Evolutionary conservation across 768 basidiomycete genomes (phyloP), one percentile per base, ranked within the genome.

Genomic region (Tylopilus rubrobrunneus): DNA sequence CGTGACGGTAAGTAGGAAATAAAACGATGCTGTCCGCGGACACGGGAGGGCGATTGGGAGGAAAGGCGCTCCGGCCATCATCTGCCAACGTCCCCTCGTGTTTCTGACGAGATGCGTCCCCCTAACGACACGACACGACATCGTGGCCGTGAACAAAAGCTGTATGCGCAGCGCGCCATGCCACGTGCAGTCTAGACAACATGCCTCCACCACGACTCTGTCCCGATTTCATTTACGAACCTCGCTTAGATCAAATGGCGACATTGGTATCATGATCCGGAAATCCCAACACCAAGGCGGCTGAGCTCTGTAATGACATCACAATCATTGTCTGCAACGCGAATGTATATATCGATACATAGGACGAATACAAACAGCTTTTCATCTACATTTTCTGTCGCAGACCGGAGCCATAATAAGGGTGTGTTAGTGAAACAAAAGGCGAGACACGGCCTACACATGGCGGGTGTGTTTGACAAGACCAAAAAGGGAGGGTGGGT

Each of bases 211-310:
- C 39, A 40, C 39, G 39, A 19, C 37, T 40, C 15, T 17, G 36
- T 6, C 17, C 15, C 11, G 36, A 37, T 37, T 37, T 37, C 36
- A 37, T 36, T 36, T 37, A 37, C 3, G 3, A 17, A 37, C 7
- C 0, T 37, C 36, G 36, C 36, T 37, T 37, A 37, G 36, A 17
- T 37, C 14, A 15, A 36, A 37, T 11, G 36, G 17, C 36, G 17
- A 37, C 36, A 7, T 37, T n/a, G n/a, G n/a, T n/a, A n/a, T n/a
- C n/a, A n/a, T n/a, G n/a, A n/a, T n/a, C n/a, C n/a, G n/a, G n/a
- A n/a, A n/a, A n/a, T n/a, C 36, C 71, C 67, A 15, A 78, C 76
- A 4, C n/a, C 56, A 23, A 73, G 66, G 5, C 70, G 75, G 50
- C 14, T 8, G 8, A 8, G 29, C 29, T 31, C 53, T 41, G 17